Percentiles rank a stretch among this genome's conserved stretches.
Conservation (phyloP, 495 filamentous ascomycete species). For the Thozetella sp. region DNA sequence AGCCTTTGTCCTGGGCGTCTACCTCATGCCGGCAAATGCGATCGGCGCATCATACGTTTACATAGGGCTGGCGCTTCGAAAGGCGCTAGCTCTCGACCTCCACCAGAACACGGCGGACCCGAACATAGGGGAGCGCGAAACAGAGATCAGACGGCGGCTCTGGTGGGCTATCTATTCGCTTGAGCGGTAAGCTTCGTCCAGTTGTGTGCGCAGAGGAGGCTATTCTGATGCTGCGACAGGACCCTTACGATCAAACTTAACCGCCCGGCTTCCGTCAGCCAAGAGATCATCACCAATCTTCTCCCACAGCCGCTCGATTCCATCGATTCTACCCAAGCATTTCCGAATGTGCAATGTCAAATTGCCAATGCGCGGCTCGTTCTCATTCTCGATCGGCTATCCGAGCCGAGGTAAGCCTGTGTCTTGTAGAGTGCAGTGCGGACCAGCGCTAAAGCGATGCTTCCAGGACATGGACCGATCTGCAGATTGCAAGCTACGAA, state of each 20-base stretch:
- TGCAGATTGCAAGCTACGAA: background rate
- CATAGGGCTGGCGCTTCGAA: background rate
- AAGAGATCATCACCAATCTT: background rate
- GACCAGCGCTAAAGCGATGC: too few species aligned
- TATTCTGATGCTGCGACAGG: background rate
- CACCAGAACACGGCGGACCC: background rate
- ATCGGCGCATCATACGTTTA: background rate
- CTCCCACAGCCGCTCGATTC: background rate
- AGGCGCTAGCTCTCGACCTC: background rate
- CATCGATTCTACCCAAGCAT: background rate
- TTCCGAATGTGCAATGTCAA: background rate
- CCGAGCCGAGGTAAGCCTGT: background rate
- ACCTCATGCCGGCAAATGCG: background rate
- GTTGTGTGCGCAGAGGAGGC: background rate
- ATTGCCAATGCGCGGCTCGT: background rate
- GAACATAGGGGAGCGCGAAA: background rate
- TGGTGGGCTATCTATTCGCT: background rate
- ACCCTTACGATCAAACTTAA: background rate
- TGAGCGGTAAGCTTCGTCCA: background rate
- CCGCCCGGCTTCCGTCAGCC: background rate
- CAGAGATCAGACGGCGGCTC: background rate
- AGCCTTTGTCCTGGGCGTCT: background rate
- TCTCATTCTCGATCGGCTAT: background rate
- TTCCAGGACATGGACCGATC: background rate
- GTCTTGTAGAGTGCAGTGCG: too few species aligned